These are phyloP conservation scores for Chernovozyma sophiae-reginae DNA, from an alignment of 1,139 yeast genomes.

Conservation along the genomic window DNA sequence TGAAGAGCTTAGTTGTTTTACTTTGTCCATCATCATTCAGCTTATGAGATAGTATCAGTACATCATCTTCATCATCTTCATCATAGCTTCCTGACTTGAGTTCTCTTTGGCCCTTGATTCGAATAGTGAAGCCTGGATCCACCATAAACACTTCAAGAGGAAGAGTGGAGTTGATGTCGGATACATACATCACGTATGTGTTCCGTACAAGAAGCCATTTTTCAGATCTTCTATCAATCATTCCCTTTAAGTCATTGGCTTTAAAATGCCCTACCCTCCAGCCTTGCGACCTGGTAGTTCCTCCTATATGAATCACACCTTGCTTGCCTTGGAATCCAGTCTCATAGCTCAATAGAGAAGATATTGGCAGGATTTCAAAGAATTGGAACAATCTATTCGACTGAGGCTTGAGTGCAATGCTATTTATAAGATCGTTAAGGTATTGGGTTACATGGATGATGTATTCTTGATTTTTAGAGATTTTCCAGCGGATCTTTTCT, in stretches of 20 bases:
- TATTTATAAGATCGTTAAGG: conserved; percentile 53
- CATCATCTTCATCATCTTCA: conserved; percentile 21
- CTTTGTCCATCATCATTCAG: background rate
- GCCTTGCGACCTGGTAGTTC: conserved; percentile 84
- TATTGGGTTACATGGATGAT: conserved; percentile 53
- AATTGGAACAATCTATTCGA: conserved; percentile 80
- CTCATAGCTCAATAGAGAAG: conserved; percentile 79
- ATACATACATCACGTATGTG: conserved; percentile 80
- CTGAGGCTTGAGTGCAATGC: conserved; percentile 57
- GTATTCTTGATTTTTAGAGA: conserved; percentile 33
- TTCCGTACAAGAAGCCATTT: conserved; percentile 90
- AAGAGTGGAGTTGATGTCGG: conserved; percentile 79
- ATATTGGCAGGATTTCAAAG: conserved; percentile 85
- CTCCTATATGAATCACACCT: conserved; percentile 75
- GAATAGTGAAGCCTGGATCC: conserved; percentile 63
- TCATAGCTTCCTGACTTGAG: conserved; percentile 10
- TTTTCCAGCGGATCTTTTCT: conserved; percentile 10
- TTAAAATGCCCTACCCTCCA: conserved; percentile 94
- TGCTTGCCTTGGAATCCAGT: conserved; percentile 83
- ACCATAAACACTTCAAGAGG: conserved; percentile 89
- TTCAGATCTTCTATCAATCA: conserved; percentile 84
- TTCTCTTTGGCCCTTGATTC: conserved; percentile 39
- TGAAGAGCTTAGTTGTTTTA: conserved; percentile 21
- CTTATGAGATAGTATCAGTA: background rate
- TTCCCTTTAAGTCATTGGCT: conserved; percentile 72